Base-by-base conservation (phyloP, 164 flowering plant species). In the Vitis rupestris region DNA sequence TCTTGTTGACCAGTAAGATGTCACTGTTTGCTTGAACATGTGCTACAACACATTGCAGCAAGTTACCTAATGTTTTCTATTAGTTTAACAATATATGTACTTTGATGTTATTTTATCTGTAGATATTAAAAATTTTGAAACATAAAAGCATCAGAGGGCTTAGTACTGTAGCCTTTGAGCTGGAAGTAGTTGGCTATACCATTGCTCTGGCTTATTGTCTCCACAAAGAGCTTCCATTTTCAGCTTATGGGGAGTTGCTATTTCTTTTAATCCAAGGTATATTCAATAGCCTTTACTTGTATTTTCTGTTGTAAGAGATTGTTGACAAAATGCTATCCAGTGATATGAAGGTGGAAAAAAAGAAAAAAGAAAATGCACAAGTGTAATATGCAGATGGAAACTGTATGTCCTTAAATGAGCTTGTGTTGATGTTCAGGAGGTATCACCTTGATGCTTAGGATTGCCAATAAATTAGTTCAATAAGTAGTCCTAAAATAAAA, bases 161-260 rank as follows among this genome's bases (percentile, higher is more conserved):
- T 19, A 95, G 98, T 63, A 78, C 89, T 53, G 72, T 79, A 12
- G 74, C 91, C 9, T 93, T 93, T 79, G 99, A 95, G 87, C 96
- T 95, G 74, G 99, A 95, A 80, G 97, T 93, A 6, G 85, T 91
- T 59, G 99, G 98, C 11, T 93, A 84, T 72, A 95, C 99, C 10
- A 89, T 95, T 73, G 88, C 97, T 68, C 80, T 95, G 70, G 89
- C 98, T 1, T 95, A 93, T 70, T 95, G 98, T 79, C 88, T 95
- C 67, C 96, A 93, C 79, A 88, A 91, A 73, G 88, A 88, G 63
- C 90, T 95, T 71, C 98, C 98, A 4, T 93, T 95, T 76, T 95
- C 98, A 58, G 99, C 99, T 73, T 95, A 77, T 73, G 98, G 99
- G 54, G 99, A 95, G 79, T 75, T 90, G 81, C 80, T 80, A 8